Conservation (phyloP, 306 rosid species). For the Malus sieversii region DNA sequence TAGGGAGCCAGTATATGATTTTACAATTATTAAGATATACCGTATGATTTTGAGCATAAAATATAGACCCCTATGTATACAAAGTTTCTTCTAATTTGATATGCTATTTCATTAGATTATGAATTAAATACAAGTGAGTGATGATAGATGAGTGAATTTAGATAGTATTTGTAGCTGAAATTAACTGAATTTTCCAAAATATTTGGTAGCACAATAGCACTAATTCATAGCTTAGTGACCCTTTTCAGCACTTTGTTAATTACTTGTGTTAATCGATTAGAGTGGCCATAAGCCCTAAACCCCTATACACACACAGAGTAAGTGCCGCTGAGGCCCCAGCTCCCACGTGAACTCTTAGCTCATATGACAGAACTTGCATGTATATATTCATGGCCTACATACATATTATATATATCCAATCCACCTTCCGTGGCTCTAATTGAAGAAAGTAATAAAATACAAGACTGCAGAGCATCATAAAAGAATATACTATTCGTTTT, state of each 20-base stretch:
- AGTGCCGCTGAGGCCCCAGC: not conserved
- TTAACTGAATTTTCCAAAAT: not conserved
- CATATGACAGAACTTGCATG: too few species aligned
- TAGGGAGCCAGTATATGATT: not conserved
- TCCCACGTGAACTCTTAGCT: not conserved
- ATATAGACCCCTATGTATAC: not conserved
- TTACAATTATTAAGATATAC: not conserved
- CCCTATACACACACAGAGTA: too few species aligned
- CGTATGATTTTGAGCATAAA: not conserved
- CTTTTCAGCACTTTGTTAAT: not conserved
- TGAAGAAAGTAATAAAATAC: not conserved
- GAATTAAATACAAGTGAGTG: not conserved
- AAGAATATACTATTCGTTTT: not conserved
- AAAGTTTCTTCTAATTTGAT: not conserved
- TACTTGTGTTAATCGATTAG: not conserved
- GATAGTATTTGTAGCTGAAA: not conserved
- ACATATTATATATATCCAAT: not conserved
- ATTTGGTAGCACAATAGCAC: not conserved
- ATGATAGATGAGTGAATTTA: not conserved
- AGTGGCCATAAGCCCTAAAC: not conserved
- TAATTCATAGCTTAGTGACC: not conserved
- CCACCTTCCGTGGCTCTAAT: not conserved
- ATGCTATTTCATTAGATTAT: too few species aligned
- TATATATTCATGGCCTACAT: too few species aligned
- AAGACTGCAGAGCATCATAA: not conserved